Base-by-base conservation (phyloP, 148 eudicot species). In the Nyssa sinensis region DNA sequence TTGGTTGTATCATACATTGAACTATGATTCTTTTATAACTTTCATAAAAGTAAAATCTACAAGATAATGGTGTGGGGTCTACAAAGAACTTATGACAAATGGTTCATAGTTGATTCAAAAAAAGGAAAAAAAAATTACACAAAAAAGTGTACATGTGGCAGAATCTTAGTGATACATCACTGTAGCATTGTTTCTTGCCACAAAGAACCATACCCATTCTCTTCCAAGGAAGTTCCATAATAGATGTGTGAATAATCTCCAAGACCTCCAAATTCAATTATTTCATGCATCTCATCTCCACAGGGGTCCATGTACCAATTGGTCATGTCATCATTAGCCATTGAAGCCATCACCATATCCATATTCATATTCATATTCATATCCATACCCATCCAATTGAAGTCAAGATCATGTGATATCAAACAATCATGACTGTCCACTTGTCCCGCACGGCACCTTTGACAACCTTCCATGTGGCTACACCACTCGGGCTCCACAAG, bases 401-500 rank as follows among this genome's bases (percentile, higher is more conserved):
- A 49, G 12, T 49, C 55, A 49, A 49, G 55, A 49, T 49, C 55
- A 49, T 14, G 55, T 6, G 55, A 14, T 6, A 13, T 9, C 55
- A 13, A 49, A 49, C 12, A 49, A 49, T 49, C 55, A 1, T 49
- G 55, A 13, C 55, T 49, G 55, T 49, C 23, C 14, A 14, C 13
- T 24, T 21, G 32, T 23, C 11, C 35, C 17, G 51, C 44, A 72
- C 47, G 61, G 19, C 59, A 61, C 6, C 35, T 7, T 57, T 73
- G 65, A 55, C 29, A 72, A 16, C 51, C 69, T 2, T 37, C 8
- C 13, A 21, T 8, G 19, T 25, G 19, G 28, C 58, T 5, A 4
- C 44, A 53, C 67, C 67, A 72, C 28, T 72, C 75, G 2, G 39
- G 21, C 41, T 73, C 76, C 61, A 30, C 30, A 29, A 47, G 12